Evolutionary conservation across 2,329 filamentous ascomycete species (phyloP), one percentile per base, ranked within the genome.

Genomic region (Rasamsonia emersonii): DNA sequence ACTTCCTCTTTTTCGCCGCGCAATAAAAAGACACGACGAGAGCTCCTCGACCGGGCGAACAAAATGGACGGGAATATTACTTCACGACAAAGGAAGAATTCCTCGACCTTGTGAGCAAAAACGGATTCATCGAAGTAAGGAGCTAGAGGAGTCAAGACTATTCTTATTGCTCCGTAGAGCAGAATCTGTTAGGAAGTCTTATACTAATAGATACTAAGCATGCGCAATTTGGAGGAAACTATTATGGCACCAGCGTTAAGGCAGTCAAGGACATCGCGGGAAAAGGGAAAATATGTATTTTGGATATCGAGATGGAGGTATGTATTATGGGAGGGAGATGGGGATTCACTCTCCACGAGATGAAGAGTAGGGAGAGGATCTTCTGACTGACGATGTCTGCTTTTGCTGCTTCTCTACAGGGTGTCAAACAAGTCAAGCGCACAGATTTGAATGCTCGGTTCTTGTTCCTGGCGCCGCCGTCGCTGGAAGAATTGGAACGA

Each of bases 251-350:
- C 4, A 84, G 77, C 54, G 78, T 85, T 51, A 69, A 72, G 59
- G 85, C 85, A 17, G 85, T 94, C 41, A 73, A 79, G 58, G 76
- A 84, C 50, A 78, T 88, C 56, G 73, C 73, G 2, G 72, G 75
- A 39, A 75, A 79, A 62, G 80, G 78, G 30, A 72, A 71, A 50
- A 75, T 86, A 24, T 89, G 88, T 40, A 77, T 95, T 28, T 66
- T 95, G 45, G 89, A 96, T 58, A 96, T 95, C 54, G 89, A 95
- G 70, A 94, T 95, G 85, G 86, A 94, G 75, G 79, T 81, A 55
- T 19, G 64, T 47, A n/a, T n/a, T n/a, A n/a, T n/a, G n/a, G n/a
- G n/a, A n/a, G n/a, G n/a, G n/a, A 28, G 3, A 18, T 28, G 3
- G 24, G 26, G 13, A n/a, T n/a, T n/a, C n/a, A n/a, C n/a, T n/a